phyloP scores from a whole-genome alignment of 2,329 filamentous ascomycete genomes.

The Colletotrichum chrysophilum region DNA sequence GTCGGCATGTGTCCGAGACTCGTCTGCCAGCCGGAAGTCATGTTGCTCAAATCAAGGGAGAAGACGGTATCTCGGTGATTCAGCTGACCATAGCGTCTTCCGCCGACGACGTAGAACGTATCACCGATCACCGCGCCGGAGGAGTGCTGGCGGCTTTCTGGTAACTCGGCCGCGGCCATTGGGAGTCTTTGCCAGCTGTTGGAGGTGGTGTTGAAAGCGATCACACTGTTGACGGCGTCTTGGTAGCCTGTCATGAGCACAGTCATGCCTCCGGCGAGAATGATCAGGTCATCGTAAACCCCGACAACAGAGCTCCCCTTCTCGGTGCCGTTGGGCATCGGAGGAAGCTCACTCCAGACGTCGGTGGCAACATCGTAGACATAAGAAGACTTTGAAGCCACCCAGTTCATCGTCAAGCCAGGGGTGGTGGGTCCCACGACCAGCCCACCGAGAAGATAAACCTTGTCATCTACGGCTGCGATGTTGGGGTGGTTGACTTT shows the following conservation, averaged over 20 bases:
- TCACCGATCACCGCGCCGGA: slow-evolving; percentile 31
- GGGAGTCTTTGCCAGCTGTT: slow-evolving; percentile 33
- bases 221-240: slow-evolving; percentile 32
- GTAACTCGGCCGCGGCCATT: slow-evolving; percentile 27
- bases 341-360: slow-evolving; percentile 30
- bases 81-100: slow-evolving; percentile 32
- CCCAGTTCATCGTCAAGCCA: slow-evolving; percentile 24
- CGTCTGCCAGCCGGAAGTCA: slow-evolving; percentile 30
- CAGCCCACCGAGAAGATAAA: slow-evolving; percentile 41
- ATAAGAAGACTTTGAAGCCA: slow-evolving; percentile 28
- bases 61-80: slow-evolving; percentile 40
- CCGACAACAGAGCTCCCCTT: slow-evolving; percentile 37
- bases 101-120: slow-evolving; percentile 41
- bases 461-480: slow-evolving; percentile 36
- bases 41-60: slow-evolving; percentile 32
- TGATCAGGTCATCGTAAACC: slow-evolving; percentile 33
- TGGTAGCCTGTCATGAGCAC: slow-evolving; percentile 25
- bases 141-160: slow-evolving; percentile 37
- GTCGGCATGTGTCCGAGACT: slow-evolving; percentile 38
- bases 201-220: slow-evolving; percentile 32
- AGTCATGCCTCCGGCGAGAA: slow-evolving; percentile 42
- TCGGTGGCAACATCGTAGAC: slow-evolving; percentile 33
- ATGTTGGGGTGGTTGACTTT: slow-evolving; percentile 42
- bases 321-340: slow-evolving; percentile 30
- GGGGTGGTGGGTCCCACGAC: slow-evolving; percentile 23